Evolutionary conservation across 495 filamentous ascomycete genomes (phyloP).

Genomic region (Chaetomium fimeti): DNA sequence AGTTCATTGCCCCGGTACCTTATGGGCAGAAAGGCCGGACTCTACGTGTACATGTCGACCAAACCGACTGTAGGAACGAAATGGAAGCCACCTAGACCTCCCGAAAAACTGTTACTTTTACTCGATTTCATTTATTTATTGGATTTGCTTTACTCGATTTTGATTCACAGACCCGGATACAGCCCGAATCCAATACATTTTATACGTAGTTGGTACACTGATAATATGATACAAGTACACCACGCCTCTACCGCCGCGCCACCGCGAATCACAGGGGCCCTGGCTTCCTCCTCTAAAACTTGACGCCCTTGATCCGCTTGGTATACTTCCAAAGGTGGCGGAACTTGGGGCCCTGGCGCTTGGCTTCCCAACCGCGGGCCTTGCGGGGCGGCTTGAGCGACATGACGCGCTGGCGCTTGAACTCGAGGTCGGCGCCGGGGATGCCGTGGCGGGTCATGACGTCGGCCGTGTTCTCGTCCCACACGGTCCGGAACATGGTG

Average conservation of each 20-base stretch:
- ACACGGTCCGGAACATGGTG: conserved; percentile 80
- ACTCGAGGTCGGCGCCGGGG: conserved; percentile 76
- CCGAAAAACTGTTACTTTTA: too few relatives aligned
- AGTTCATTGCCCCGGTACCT: neutral
- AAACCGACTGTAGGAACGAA: too few relatives aligned
- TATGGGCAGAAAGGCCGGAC: too few relatives aligned
- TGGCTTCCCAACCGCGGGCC: conserved; percentile 57
- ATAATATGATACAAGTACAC: conserved; percentile 28
- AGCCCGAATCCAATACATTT: conserved; percentile 6
- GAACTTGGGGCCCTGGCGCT: conserved; percentile 56
- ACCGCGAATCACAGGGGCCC: neutral
- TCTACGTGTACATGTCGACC: too few relatives aligned
- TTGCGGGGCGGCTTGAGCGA: conserved; percentile 54
- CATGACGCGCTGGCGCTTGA: conserved; percentile 64
- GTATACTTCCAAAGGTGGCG: conserved; percentile 53
- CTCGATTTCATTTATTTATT: too few relatives aligned
- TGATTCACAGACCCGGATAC: neutral
- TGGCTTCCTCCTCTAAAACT: conserved; percentile 18
- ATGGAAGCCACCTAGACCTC: too few relatives aligned
- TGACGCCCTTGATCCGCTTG: conserved; percentile 42
- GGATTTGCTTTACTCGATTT: too few relatives aligned
- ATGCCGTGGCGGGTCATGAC: conserved; percentile 82
- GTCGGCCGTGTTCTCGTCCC: conserved; percentile 79
- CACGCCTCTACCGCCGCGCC: neutral
- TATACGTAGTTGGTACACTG: conserved; percentile 23